phyloP scores from a whole-genome alignment of 257 asterid genomes.

The Salvia rosmarinus region DNA sequence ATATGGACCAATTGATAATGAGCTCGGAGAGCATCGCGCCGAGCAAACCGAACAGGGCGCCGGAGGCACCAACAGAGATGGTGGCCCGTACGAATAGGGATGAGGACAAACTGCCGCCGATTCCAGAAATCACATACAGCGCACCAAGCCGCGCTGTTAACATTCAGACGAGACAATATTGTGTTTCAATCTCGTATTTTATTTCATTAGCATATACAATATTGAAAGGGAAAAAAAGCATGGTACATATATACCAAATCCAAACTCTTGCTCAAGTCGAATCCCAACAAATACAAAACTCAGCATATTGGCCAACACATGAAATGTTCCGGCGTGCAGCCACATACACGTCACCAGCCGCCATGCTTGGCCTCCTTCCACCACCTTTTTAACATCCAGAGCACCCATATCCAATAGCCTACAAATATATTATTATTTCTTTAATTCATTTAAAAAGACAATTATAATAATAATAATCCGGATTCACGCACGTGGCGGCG shows the following conservation, averaged over 20 bases:
- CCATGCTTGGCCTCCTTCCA: slow-evolving; percentile 51
- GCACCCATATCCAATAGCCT: slow-evolving; percentile 64
- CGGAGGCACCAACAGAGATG: slow-evolving; percentile 93
- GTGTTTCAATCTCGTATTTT: slow-evolving; percentile 1
- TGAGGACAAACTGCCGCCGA: slow-evolving; percentile 80
- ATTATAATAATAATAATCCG: no score
- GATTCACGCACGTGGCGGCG: slow-evolving; percentile 71
- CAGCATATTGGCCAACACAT: slow-evolving; percentile 63
- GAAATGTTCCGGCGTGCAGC: slow-evolving; percentile 70
- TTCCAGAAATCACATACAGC: slow-evolving; percentile 64
- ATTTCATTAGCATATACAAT: not conserved
- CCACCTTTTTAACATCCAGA: slow-evolving; percentile 52
- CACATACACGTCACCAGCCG: slow-evolving; percentile 68
- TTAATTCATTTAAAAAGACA: no score
- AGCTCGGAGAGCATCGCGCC: slow-evolving; percentile 95
- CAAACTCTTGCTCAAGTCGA: slow-evolving; percentile 70
- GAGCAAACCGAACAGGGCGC: slow-evolving; percentile 84
- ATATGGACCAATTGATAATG: slow-evolving; percentile 76
- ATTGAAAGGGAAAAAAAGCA: not conserved
- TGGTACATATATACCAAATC: slow-evolving; percentile 57
- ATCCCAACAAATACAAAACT: slow-evolving; percentile 65
- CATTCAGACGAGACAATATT: not conserved
- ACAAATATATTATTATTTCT: not conserved
- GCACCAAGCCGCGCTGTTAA: slow-evolving; percentile 65
- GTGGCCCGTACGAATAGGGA: slow-evolving; percentile 58